Conservation (phyloP, 768 basidiomycete species). For the Hemileccinum rubropunctum region DNA sequence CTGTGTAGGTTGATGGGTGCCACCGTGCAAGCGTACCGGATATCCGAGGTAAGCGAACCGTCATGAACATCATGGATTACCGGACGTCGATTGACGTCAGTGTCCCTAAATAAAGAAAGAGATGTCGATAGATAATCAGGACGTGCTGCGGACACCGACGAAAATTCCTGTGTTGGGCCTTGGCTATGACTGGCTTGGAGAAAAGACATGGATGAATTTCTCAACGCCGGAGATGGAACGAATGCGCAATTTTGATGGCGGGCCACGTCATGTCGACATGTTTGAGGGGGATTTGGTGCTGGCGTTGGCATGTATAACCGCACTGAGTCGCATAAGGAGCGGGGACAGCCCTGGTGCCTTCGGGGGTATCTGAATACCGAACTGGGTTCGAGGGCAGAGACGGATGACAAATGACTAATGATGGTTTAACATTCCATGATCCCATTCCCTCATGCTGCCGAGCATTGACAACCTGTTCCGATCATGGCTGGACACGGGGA, state of each 20-base stretch:
- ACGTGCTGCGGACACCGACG: not conserved
- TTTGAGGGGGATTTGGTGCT: constrained; percentile 6
- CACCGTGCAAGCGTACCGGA: not conserved
- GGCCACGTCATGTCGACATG: not conserved
- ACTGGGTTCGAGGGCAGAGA: not conserved
- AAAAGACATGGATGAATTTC: not conserved
- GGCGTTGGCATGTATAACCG: not conserved
- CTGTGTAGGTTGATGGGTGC: too few species aligned
- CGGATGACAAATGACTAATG: not conserved
- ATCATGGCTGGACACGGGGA: constrained; percentile 5
- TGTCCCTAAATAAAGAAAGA: not conserved
- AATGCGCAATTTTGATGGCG: not conserved
- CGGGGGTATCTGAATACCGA: not conserved
- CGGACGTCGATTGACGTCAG: constrained; percentile 1
- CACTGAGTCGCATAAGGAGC: not conserved
- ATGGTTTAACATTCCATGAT: not conserved
- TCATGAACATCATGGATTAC: not conserved
- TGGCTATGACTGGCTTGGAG: not conserved
- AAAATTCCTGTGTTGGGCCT: too few species aligned
- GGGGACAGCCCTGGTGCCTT: not conserved
- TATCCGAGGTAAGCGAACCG: constrained; percentile 6
- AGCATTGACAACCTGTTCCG: constrained; percentile 5
- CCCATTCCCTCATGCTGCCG: not conserved
- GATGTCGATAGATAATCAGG: not conserved
- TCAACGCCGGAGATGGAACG: not conserved